These are phyloP conservation scores for Leishmania guyanensis DNA, from an alignment of 208 protist species.

Conservation along the genomic window DNA sequence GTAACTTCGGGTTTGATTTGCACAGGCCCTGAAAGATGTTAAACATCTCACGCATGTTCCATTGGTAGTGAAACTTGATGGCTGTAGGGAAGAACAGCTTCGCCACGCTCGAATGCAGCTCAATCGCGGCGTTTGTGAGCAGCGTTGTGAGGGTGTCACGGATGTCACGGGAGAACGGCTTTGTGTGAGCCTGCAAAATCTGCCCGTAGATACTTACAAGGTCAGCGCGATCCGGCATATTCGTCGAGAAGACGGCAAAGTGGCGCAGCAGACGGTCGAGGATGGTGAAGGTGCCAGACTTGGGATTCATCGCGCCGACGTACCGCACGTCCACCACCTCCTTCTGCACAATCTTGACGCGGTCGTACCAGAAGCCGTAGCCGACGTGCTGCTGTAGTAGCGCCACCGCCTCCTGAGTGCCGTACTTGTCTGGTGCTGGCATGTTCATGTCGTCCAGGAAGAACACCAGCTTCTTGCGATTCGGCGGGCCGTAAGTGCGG, in stretches of 20 bases:
- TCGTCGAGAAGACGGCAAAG: slow-evolving; percentile 96
- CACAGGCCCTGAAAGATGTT: slow-evolving; percentile 96
- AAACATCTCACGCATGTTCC: slow-evolving; percentile 98
- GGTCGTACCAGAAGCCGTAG: slow-evolving; percentile 98
- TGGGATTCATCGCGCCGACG: slow-evolving; percentile 98
- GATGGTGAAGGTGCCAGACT: slow-evolving; percentile 98
- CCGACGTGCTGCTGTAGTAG: slow-evolving; percentile 98
- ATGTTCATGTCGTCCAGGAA: slow-evolving; percentile 99
- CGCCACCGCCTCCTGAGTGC: slow-evolving; percentile 97
- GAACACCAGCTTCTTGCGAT: slow-evolving; percentile 97
- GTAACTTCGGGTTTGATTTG: slow-evolving; percentile 87
- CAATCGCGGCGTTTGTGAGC: slow-evolving; percentile 92
- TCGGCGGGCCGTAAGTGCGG: slow-evolving; percentile 94
- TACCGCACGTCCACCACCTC: slow-evolving; percentile 96
- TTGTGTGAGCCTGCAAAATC: slow-evolving; percentile 95
- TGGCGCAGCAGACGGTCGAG: slow-evolving; percentile 96
- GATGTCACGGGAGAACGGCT: slow-evolving; percentile 84
- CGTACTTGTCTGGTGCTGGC: slow-evolving; percentile 98
- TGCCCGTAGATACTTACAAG: slow-evolving; percentile 95
- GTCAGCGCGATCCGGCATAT: slow-evolving; percentile 92
- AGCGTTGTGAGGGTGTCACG: slow-evolving; percentile 85
- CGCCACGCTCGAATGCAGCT: slow-evolving; percentile 88
- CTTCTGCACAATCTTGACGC: slow-evolving; percentile 95
- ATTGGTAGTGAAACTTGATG: slow-evolving; percentile 99
- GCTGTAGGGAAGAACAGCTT: slow-evolving; percentile 97